Evolutionary conservation across 2,329 filamentous ascomycete genomes (phyloP).

Genomic region (Venturia effusa): DNA sequence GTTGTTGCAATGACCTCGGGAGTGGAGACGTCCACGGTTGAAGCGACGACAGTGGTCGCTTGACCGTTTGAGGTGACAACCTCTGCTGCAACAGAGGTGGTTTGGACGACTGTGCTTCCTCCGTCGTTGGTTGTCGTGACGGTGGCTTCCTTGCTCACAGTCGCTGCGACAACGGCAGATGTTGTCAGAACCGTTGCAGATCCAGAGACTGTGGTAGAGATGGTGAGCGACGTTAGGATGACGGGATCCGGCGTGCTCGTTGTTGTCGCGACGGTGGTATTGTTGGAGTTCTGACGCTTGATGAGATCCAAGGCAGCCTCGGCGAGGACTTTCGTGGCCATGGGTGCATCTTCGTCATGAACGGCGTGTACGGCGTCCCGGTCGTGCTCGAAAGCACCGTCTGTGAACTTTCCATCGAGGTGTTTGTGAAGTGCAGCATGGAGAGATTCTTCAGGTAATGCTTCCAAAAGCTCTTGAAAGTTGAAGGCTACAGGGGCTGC

Average conservation of each 20-base stretch:
- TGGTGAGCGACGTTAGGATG: conserved; percentile 26
- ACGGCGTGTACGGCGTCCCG: conserved; percentile 52
- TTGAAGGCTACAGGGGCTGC: conserved; percentile 14
- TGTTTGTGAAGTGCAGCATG: conserved; percentile 56
- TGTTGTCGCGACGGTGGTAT: conserved; percentile 15
- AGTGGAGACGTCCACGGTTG: conserved; percentile 18
- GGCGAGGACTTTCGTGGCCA: conserved; percentile 52
- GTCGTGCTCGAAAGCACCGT: conserved; percentile 58
- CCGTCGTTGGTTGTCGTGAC: conserved; percentile 29
- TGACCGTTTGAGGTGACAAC: conserved; percentile 21
- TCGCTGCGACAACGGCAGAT: conserved; percentile 29
- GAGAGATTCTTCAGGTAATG: conserved; percentile 48
- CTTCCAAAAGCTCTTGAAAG: conserved; percentile 46
- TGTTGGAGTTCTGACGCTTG: conserved; percentile 26
- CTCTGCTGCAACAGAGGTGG: conserved; percentile 28
- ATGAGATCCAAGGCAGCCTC: conserved; percentile 43
- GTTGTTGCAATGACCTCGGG: conserved; percentile 30
- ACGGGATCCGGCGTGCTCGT: conserved; percentile 17
- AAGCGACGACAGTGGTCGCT: conserved; percentile 6
- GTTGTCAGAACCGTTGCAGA: conserved; percentile 26
- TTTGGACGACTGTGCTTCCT: conserved; percentile 26
- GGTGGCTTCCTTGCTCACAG: conserved; percentile 27
- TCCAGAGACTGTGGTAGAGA: conserved; percentile 30
- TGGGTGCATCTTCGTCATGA: conserved; percentile 47
- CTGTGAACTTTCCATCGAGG: conserved; percentile 51